Evolutionary conservation across 352 stramenopile genomes (phyloP).

Genomic region (Blastocystis sp.): DNA sequence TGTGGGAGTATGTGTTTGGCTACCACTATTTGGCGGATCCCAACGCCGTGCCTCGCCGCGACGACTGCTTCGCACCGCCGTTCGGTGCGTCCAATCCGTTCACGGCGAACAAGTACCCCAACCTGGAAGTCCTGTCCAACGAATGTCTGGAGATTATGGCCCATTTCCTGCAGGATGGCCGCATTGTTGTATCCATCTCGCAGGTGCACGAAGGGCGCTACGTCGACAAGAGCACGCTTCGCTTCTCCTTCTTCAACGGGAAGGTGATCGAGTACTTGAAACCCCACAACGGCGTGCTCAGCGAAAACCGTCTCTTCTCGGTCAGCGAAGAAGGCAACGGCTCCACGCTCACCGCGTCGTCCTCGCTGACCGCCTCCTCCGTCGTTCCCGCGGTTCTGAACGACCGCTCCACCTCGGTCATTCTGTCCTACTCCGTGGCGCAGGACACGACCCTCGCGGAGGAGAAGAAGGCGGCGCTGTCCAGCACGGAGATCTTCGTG

Average conservation of each 20-base stretch:
- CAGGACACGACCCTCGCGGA: not conserved
- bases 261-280: conserved; percentile 8
- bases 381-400: conserved; percentile 25
- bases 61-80: not conserved
- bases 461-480: not conserved
- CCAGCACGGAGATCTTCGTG: not conserved
- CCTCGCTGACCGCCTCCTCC: conserved; percentile 1
- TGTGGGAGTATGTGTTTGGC: conserved; percentile 47
- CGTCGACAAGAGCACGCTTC: not conserved
- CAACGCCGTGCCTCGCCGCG: not conserved
- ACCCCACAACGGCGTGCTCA: conserved; percentile 1
- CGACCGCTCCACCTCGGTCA: conserved; percentile 12
- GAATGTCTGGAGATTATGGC: conserved; percentile 39
- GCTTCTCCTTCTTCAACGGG: conserved; percentile 16
- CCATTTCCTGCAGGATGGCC: conserved; percentile 33
- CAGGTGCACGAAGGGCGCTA: not conserved
- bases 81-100: not conserved
- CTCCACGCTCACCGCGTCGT: not conserved
- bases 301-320: not conserved
- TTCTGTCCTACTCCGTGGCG: conserved; percentile 8
- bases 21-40: conserved; percentile 26
- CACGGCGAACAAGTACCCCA: not conserved
- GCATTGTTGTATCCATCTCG: not conserved
- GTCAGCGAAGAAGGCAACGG: not conserved
- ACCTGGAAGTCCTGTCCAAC: not conserved